Conservation (phyloP, 2,329 filamentous ascomycete species). For the Penicillium oxalicum region DNA sequence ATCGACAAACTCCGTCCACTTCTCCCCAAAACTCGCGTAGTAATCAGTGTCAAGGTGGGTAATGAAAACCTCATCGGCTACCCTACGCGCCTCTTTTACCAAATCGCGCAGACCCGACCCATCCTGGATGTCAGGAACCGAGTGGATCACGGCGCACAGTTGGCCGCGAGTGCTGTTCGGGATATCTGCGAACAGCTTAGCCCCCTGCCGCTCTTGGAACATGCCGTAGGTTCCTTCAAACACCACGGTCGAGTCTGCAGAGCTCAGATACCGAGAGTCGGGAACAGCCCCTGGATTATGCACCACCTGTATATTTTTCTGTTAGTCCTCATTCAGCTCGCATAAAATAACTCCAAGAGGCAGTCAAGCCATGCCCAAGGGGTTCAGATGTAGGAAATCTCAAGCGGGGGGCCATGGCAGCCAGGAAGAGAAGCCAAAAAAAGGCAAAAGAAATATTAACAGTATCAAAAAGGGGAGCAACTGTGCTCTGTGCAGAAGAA, state of each 20-base stretch:
- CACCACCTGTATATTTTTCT: conserved; percentile 27
- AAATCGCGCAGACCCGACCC: conserved; percentile 27
- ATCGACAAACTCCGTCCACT: conserved; percentile 35
- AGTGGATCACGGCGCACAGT: conserved; percentile 36
- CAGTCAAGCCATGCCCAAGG: neutral
- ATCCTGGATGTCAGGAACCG: conserved; percentile 28
- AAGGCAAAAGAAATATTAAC: too few relatives aligned
- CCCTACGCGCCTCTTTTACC: conserved; percentile 30
- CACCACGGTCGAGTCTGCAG: conserved; percentile 42
- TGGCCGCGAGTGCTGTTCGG: conserved; percentile 27
- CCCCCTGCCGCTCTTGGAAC: conserved; percentile 30
- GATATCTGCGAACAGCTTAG: conserved; percentile 29
- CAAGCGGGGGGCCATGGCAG: too few relatives aligned
- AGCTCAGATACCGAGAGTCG: conserved; percentile 35
- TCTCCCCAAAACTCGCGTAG: conserved; percentile 36
- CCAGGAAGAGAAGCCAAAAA: too few relatives aligned
- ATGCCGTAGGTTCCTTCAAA: conserved; percentile 42
- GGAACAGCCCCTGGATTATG: conserved; percentile 45
- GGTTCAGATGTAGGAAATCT: neutral
- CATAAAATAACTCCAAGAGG: neutral
- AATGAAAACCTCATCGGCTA: conserved; percentile 38
- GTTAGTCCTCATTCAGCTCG: conserved; percentile 10
- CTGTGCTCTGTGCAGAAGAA: neutral
- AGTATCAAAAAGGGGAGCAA: too few relatives aligned
- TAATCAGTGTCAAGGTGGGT: conserved; percentile 37